These are phyloP conservation scores for Phascolomyces articulosus DNA, from an alignment of 371 early-diverging fungal species.

Conservation along the genomic window DNA sequence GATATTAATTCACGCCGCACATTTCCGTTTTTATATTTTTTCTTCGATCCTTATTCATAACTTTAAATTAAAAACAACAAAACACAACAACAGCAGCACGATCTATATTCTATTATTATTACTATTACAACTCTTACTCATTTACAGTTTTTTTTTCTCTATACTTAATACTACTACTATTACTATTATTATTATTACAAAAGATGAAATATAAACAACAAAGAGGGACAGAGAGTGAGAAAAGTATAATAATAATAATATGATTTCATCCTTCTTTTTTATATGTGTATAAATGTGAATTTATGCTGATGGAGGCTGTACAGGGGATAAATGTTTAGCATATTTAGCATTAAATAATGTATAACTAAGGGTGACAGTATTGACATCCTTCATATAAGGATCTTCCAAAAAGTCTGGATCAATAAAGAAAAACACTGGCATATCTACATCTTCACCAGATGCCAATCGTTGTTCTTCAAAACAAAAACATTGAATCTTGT, in stretches of 20 bases:
- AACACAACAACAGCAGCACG: not conserved
- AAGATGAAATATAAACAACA: too few species aligned
- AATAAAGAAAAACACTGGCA: slow-evolving; percentile 99
- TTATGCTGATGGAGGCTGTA: not conserved
- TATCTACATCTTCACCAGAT: slow-evolving; percentile 95
- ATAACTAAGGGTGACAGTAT: slow-evolving; percentile 91
- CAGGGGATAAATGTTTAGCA: slow-evolving; percentile 39
- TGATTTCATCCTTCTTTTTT: not conserved
- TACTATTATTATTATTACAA: too few species aligned
- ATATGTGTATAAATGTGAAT: too few species aligned
- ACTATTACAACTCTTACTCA: too few species aligned
- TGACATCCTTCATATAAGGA: slow-evolving; percentile 94
- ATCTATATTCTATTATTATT: not conserved
- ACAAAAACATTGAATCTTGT: slow-evolving; percentile 99
- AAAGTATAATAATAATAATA: not conserved
- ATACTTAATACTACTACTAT: too few species aligned
- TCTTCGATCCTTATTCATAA: too few species aligned
- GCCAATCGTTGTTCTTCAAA: slow-evolving; percentile 96
- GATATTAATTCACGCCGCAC: too few species aligned
- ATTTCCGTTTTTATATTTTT: too few species aligned
- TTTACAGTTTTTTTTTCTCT: too few species aligned
- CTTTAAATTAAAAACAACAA: not conserved
- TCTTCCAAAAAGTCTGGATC: slow-evolving; percentile 97
- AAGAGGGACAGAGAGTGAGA: too few species aligned
- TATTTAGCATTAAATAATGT: slow-evolving; percentile 87